Conservation (phyloP, 1,284 basidiomycete genomes). For the Gastroboletus turbinatus region DNA sequence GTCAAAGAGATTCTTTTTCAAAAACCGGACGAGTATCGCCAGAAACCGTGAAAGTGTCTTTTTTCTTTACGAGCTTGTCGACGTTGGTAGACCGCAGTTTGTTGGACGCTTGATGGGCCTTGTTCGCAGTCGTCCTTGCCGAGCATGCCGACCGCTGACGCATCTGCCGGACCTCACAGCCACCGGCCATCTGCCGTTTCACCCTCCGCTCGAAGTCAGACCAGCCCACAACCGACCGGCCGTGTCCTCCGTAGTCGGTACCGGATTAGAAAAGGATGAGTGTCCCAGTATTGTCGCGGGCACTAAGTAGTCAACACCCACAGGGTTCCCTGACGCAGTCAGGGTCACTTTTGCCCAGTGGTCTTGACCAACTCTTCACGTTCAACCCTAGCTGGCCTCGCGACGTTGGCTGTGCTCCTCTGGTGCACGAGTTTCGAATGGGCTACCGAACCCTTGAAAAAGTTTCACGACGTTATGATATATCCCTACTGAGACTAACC, state of each 20-base stretch:
- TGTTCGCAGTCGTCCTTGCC: slow-evolving; percentile 7
- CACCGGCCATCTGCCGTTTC: slow-evolving; percentile 2
- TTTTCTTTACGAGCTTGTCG: slow-evolving; percentile 1
- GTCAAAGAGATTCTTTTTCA: neutral
- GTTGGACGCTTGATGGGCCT: neutral
- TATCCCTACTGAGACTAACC: neutral
- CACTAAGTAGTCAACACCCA: neutral
- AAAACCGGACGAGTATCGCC: neutral
- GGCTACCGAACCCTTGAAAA: neutral
- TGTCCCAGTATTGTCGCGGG: too few relatives aligned
- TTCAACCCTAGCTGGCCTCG: neutral
- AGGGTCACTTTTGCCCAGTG: neutral
- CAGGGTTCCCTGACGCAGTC: neutral
- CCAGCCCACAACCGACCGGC: neutral
- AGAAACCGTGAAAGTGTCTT: neutral
- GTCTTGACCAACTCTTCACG: neutral
- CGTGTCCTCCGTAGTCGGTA: neutral
- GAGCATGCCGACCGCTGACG: slow-evolving; percentile 22
- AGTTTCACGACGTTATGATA: neutral
- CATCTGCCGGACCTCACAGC: slow-evolving; percentile 12
- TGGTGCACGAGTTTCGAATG: neutral
- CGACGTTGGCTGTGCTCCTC: neutral
- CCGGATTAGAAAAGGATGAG: neutral
- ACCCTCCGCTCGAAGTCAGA: neutral
- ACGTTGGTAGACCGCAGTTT: slow-evolving; percentile 5